phyloP scores from a whole-genome alignment of 2,329 filamentous ascomycete genomes.

The Penicillium sp. region DNA sequence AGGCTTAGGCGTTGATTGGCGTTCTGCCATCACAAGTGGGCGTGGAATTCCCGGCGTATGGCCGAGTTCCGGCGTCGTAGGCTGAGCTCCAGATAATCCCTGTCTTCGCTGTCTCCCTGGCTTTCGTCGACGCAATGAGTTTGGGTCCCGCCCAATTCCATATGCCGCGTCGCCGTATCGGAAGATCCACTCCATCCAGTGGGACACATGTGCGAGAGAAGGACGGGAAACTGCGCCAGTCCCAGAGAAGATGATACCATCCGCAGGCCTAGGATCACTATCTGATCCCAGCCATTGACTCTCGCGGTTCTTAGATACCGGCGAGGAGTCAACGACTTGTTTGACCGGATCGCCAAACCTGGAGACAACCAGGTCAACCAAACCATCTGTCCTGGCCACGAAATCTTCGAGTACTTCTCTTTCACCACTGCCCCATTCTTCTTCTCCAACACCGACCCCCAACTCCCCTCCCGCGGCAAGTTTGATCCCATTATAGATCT shows the following conservation, averaged over 20 bases:
- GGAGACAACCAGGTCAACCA: conserved; percentile 82
- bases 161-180: conserved; percentile 79
- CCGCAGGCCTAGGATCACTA: conserved; percentile 61
- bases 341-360: conserved; percentile 64
- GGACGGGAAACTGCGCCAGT: conserved; percentile 65
- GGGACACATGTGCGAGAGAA: conserved; percentile 66
- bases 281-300: conserved; percentile 71
- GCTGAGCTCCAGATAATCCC: conserved; percentile 5
- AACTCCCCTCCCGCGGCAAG: conserved; percentile 85
- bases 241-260: conserved; percentile 83
- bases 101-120: conserved; percentile 30
- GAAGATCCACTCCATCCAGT: conserved; percentile 87
- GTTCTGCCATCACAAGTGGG: conserved; percentile 35
- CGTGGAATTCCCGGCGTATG: conserved; percentile 42
- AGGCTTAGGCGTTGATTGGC: conserved; percentile 14
- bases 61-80: conserved; percentile 19
- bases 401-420: conserved; percentile 90
- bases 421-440: conserved; percentile 90
- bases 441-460: conserved; percentile 89
- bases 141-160: conserved; percentile 73
- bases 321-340: conserved; percentile 21
- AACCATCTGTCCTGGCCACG: conserved; percentile 68
- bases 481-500: conserved; percentile 77
- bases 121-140: conserved; percentile 54
- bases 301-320: conserved; percentile 20